phyloP scores from a whole-genome alignment of 2,329 filamentous ascomycete species.

The Aspergillus floridensis region DNA sequence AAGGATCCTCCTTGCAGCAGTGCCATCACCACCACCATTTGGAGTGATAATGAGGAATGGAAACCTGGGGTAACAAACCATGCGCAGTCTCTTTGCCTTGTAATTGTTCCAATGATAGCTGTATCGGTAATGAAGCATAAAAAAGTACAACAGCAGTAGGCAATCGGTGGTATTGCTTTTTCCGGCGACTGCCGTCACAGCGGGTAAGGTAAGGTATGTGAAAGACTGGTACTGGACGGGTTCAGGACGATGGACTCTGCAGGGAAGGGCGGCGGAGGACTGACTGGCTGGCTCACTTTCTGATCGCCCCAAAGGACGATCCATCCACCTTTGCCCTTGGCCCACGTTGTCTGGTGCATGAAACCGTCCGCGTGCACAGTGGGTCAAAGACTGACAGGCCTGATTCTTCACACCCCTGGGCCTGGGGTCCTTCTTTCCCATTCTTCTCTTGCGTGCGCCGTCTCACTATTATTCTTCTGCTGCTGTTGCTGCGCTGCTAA shows the following conservation, averaged over 20 bases:
- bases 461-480: not conserved
- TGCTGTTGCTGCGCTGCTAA: not conserved
- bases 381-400: conserved; percentile 39
- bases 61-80: no score
- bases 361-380: conserved; percentile 40
- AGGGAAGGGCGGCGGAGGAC: conserved; percentile 11
- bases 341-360: conserved; percentile 41
- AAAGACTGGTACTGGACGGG: not conserved
- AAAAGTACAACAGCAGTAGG: not conserved
- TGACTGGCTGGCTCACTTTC: conserved; percentile 8
- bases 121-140: no score
- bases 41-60: not conserved
- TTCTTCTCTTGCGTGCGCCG: not conserved
- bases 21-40: not conserved
- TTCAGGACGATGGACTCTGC: conserved; percentile 14
- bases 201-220: not conserved
- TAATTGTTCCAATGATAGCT: no score
- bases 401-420: conserved; percentile 31
- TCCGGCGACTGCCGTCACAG: not conserved
- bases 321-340: conserved; percentile 28
- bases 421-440: conserved; percentile 8
- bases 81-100: no score
- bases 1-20: not conserved
- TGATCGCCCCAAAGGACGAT: conserved; percentile 27
- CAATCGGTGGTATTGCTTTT: not conserved